Conservation (phyloP, 1,139 yeast genomes). For the Arxiozyma telluris region DNA sequence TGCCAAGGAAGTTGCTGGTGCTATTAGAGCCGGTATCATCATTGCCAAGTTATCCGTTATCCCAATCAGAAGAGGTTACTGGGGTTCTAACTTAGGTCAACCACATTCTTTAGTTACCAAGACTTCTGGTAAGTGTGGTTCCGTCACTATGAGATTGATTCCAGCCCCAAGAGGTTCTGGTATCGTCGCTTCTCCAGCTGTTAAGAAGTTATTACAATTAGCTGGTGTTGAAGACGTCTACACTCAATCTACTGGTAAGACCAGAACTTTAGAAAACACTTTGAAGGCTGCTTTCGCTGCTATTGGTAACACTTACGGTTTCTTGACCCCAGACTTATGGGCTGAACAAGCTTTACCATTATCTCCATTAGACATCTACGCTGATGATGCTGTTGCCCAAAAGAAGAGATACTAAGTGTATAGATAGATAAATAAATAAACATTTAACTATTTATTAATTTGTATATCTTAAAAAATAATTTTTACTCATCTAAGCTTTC, state of each 20-base stretch:
- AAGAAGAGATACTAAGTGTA: constrained; percentile 55
- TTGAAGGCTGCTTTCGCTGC: constrained; percentile 99
- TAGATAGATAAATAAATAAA: constrained; percentile 4
- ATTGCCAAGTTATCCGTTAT: constrained; percentile 97
- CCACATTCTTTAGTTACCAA: constrained; percentile 98
- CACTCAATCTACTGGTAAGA: constrained; percentile 97
- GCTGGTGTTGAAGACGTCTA: constrained; percentile 99
- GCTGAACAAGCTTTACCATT: constrained; percentile 71
- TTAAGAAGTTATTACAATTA: constrained; percentile 95
- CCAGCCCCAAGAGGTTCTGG: constrained; percentile 99
- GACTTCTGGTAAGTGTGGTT: constrained; percentile 99
- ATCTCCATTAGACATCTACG: constrained; percentile 91
- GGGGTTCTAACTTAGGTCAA: constrained; percentile 99
- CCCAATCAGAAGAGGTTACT: constrained; percentile 99
- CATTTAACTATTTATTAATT: constrained; percentile 5
- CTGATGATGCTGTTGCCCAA: constrained; percentile 70
- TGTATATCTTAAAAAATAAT: constrained; percentile 4
- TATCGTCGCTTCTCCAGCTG: constrained; percentile 99
- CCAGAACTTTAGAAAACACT: constrained; percentile 99
- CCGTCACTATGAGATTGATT: constrained; percentile 94
- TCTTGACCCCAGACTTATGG: constrained; percentile 99
- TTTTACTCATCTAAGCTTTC: background rate
- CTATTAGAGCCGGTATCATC: constrained; percentile 98
- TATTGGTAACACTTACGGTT: constrained; percentile 99
- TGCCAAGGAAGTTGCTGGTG: constrained; percentile 99